Evolutionary conservation across 768 basidiomycete species (phyloP).

Genomic region (Russula compacta): DNA sequence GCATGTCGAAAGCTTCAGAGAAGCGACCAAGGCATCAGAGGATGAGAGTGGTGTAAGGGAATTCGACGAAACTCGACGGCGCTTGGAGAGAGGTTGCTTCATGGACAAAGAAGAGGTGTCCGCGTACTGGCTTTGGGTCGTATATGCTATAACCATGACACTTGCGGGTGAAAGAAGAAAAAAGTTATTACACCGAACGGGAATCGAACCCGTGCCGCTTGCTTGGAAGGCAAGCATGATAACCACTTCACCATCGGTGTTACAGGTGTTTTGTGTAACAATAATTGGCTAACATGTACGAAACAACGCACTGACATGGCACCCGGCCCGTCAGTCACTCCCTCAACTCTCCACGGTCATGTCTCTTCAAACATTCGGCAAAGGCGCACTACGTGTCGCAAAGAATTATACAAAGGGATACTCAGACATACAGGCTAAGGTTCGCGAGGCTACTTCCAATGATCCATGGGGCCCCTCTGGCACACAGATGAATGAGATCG

Average conservation of each 20-base stretch:
- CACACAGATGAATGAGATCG: conserved; percentile 98
- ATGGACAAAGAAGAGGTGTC: background rate
- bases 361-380: conserved; percentile 73
- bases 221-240: conserved; percentile 32
- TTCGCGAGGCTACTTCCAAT: conserved; percentile 93
- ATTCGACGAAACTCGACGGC: conserved; percentile 10
- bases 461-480: conserved; percentile 98
- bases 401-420: conserved; percentile 97
- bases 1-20: conserved; percentile 3
- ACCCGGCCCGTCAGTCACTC: background rate
- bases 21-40: background rate
- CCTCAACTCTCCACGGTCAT: conserved; percentile 20
- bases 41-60: background rate
- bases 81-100: background rate
- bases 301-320: background rate
- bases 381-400: conserved; percentile 75
- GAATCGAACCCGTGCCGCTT: conserved; percentile 29
- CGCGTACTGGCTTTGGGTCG: no score
- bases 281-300: background rate
- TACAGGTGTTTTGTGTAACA: background rate
- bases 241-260: conserved; percentile 27
- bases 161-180: background rate
- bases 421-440: conserved; percentile 91
- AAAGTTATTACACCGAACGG: conserved; percentile 21
- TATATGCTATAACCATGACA: background rate